A percentile compares a stretch with the other conserved stretches of the same genome.
Conservation (phyloP, 2,329 filamentous ascomycete species). For the Sporothrix pseudoabietina region DNA sequence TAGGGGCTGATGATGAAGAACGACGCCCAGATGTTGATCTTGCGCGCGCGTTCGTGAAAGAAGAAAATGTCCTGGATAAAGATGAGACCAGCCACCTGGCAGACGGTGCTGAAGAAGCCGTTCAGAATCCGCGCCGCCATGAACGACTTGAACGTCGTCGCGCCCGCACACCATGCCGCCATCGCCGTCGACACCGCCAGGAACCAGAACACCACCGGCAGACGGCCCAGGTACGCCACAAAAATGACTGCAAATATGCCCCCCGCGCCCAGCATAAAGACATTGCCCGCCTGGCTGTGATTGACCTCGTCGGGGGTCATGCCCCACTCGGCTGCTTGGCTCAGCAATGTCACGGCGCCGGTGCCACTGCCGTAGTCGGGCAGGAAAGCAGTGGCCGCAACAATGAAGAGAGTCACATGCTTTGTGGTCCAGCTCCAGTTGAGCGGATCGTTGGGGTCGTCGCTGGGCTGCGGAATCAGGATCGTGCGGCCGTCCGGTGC, state of each 20-base stretch:
- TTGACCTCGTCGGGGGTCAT: slow-evolving; percentile 54
- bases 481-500: slow-evolving; percentile 49
- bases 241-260: slow-evolving; percentile 47
- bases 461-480: slow-evolving; percentile 57
- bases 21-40: slow-evolving; percentile 53
- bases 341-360: slow-evolving; percentile 48
- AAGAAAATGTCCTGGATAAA: slow-evolving; percentile 63
- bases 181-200: slow-evolving; percentile 44
- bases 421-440: slow-evolving; percentile 57
- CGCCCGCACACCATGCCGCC: slow-evolving; percentile 49
- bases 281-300: slow-evolving; percentile 54
- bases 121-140: slow-evolving; percentile 53
- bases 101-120: slow-evolving; percentile 52
- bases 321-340: slow-evolving; percentile 52
- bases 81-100: slow-evolving; percentile 51
- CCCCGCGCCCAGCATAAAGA: slow-evolving; percentile 53
- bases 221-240: slow-evolving; percentile 48
- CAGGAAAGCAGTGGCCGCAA: slow-evolving; percentile 51
- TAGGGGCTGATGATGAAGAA: slow-evolving; percentile 40
- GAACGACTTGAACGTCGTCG: slow-evolving; percentile 50
- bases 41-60: slow-evolving; percentile 58
- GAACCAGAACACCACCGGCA: slow-evolving; percentile 50
- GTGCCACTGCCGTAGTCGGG: slow-evolving; percentile 54
- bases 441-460: slow-evolving; percentile 54
- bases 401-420: slow-evolving; percentile 51